Evolutionary conservation across 1,284 basidiomycete species (phyloP), one percentile per base, ranked within the genome.

Genomic region (Cutaneotrichosporon sp.): DNA sequence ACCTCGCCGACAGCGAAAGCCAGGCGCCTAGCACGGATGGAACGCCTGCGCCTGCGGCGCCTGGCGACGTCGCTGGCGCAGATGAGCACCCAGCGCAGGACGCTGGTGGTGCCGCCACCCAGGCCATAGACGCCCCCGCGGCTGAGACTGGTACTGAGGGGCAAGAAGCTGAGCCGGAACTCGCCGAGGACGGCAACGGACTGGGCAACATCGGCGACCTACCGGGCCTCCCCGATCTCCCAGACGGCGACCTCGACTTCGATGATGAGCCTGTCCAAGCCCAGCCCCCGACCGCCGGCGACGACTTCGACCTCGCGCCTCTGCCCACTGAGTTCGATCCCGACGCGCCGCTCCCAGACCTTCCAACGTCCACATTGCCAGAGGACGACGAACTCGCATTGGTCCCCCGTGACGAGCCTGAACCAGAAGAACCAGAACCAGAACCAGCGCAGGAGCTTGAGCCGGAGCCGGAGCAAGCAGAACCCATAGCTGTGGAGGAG

Each of bases 301-400:
- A 18, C 22, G 29, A 31, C 8, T 24, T 33, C 43, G 60, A 59
- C 13, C 60, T 65, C 31, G 52, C 58, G 18, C 60, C 64, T 8
- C 52, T 65, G 8, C 64, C 64, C 2, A 33, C 29, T 3, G 54
- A 56, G 38, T 60, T 66, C 45, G 56, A 66, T 42, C 58, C 53
- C 9, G 64, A 66, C 24, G 61, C 60, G 2, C 54, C 61, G 0
- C 51, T 59, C 13, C 52, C 56, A 22, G 45, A 46, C 20, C 13
- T 31, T 14, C 47, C 47, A 6, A 9, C 47, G 11, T 16, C 47
- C 16, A 43, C 52, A 16, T 16, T 53, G 14, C 60, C 58, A 11
- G 57, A 59, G 20, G 61, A 63, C 22, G 60, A 63, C 33, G 61
- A 62, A 18, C 64, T 66, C n/a, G 60, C 56, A 1, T 31, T 60